Conservation (phyloP, 345 rosid genomes). For the Bruguiera gymnorhiza region DNA sequence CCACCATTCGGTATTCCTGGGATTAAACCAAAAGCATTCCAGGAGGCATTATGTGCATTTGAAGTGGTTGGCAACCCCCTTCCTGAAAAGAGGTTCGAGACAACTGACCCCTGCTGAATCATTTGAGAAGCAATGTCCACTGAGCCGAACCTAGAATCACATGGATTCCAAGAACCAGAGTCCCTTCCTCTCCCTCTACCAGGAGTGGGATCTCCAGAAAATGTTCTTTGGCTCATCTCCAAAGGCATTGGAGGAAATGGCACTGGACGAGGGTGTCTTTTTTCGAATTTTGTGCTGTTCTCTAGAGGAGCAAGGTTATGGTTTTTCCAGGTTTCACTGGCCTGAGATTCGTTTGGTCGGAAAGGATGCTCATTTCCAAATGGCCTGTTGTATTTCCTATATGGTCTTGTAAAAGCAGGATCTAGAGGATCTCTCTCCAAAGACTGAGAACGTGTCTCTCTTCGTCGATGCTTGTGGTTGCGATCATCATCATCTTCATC, state of each 20-base stretch:
- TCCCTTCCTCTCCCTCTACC: slow-evolving; percentile 92
- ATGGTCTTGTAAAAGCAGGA: slow-evolving; percentile 52
- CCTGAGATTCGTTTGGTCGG: slow-evolving; percentile 55
- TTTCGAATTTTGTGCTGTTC: slow-evolving; percentile 49
- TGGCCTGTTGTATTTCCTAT: slow-evolving; percentile 58
- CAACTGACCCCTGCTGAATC: slow-evolving; percentile 54
- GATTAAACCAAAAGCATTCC: slow-evolving; percentile 80
- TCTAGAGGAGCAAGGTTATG: slow-evolving; percentile 37
- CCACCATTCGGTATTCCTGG: slow-evolving; percentile 76
- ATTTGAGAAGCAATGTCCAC: slow-evolving; percentile 70
- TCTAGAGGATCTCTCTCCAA: slow-evolving; percentile 63
- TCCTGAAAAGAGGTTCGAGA: slow-evolving; percentile 58
- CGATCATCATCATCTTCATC: slow-evolving; percentile 98
- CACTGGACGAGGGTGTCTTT: slow-evolving; percentile 49
- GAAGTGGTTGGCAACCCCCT: slow-evolving; percentile 68
- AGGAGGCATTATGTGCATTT: slow-evolving; percentile 55
- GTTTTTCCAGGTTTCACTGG: slow-evolving; percentile 42
- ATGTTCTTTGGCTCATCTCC: slow-evolving; percentile 61
- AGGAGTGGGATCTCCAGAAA: slow-evolving; percentile 56
- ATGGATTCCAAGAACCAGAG: slow-evolving; percentile 62
- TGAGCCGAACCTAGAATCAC: slow-evolving; percentile 59
- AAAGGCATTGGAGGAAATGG: slow-evolving; percentile 44
- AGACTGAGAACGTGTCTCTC: slow-evolving; percentile 60
- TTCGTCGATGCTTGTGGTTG: slow-evolving; percentile 90
- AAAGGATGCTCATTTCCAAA: slow-evolving; percentile 59